Percentiles rank a stretch among this genome's conserved stretches.
phyloP scores from a whole-genome alignment of 106 monocot genomes.

The Ottelia alismoides region DNA sequence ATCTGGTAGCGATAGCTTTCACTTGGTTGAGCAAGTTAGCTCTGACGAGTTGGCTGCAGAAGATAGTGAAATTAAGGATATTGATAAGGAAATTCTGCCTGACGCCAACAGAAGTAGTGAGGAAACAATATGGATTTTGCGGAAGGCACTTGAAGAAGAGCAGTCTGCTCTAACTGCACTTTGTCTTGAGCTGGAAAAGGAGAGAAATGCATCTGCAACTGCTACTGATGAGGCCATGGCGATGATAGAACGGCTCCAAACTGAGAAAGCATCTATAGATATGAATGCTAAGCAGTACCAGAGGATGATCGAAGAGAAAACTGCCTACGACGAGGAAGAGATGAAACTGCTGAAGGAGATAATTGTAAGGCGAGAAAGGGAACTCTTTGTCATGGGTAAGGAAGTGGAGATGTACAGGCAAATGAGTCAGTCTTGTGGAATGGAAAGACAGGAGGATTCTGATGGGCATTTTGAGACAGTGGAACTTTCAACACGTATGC shows the following conservation, averaged over 20 bases:
- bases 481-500: too few species aligned
- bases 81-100: conserved; percentile 4
- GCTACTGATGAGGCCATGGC: conserved; percentile 96
- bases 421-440: conserved; percentile 9
- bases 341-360: conserved; percentile 83
- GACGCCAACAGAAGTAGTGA: conserved; percentile 5
- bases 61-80: not conserved
- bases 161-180: conserved; percentile 29
- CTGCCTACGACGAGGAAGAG: conserved; percentile 84
- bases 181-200: conserved; percentile 77
- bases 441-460: not conserved
- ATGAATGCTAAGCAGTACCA: conserved; percentile 81
- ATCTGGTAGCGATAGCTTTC: not conserved
- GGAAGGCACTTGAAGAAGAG: conserved; percentile 47
- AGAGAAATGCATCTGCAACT: conserved; percentile 74
- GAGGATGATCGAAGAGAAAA: conserved; percentile 70
- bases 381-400: conserved; percentile 54
- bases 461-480: conserved; percentile 2
- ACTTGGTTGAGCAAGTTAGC: not conserved
- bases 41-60: too few species aligned
- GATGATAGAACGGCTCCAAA: conserved; percentile 86
- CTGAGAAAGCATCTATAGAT: conserved; percentile 75
- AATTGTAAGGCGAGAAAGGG: conserved; percentile 60
- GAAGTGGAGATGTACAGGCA: conserved; percentile 52
- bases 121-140: conserved; percentile 20